Evolutionary conservation across 257 asterid species (phyloP), one percentile per base, ranked within the genome.

Genomic region (Forsythia suspensa): DNA sequence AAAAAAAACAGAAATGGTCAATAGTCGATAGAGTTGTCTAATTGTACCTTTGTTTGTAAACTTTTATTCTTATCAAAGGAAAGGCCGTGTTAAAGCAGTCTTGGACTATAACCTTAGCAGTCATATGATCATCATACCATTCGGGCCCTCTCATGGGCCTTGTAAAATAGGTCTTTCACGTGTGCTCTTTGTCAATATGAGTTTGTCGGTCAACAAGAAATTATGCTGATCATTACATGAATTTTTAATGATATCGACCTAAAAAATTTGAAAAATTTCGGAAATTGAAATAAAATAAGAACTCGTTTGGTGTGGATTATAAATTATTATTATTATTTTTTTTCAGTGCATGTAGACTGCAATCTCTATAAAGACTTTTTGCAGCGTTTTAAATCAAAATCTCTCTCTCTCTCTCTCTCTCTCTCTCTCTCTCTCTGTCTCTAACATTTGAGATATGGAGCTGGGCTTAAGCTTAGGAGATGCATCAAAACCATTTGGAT

Each of bases 391-490:
- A 79, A 77, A 68, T 65, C 80, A 85, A 73, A 75, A 85, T 39
- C 55, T 61, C 40, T 6, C 68, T 20, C 36, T 76, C 55, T 16
- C 18, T 65, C 12, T 20, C 41, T 8, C 77, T 61, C 37, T 12
- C 34, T 44, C 55, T 37, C 42, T 76, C 55, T 16, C 77, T 61
- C 37, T 12, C 34, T 44, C 55, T 37, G 38, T 76, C 55, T 16
- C 55, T 37, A 51, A 10, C 9, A 61, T 61, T 61, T 29, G 4
- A 67, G 48, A 76, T 38, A 92, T 92, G 97, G 97, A 92, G 85
- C 82, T 92, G 72, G 95, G 91, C 20, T 80, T 92, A 80, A 90
- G 90, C 82, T 86, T 92, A 40, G 97, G 97, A 63, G 91, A 89
- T 44, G 75, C 87, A 16, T 84, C 91, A 0, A 84, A 79, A 57